These are phyloP conservation scores for Theileria equi DNA, from an alignment of 169 alveolate species.

Conservation along the genomic window DNA sequence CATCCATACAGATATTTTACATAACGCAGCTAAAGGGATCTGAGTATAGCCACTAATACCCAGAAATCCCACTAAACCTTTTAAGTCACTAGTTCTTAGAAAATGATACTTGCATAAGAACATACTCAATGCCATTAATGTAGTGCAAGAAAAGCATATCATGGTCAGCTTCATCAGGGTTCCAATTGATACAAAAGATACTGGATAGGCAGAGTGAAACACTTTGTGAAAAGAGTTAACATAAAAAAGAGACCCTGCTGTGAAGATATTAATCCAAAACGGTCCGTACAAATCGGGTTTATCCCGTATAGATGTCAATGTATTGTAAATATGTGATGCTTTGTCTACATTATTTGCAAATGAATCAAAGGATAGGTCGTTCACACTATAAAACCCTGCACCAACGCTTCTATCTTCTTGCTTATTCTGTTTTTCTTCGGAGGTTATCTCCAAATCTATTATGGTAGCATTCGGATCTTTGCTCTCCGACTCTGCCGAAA, in stretches of 20 bases:
- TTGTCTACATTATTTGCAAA: too few species aligned
- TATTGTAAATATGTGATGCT: neutral
- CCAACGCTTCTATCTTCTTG: too few species aligned
- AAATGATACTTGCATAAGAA: neutral
- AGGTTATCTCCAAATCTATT: too few species aligned
- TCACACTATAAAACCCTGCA: too few species aligned
- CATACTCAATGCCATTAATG: constrained; percentile 33
- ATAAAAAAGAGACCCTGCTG: constrained; percentile 30
- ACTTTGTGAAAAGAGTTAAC: constrained; percentile 3
- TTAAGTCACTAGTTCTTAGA: neutral
- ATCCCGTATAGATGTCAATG: constrained; percentile 30
- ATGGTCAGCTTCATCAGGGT: neutral
- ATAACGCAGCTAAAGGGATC: constrained; percentile 35
- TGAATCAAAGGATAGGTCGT: too few species aligned
- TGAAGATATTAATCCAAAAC: constrained; percentile 40
- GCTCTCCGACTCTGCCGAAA: too few species aligned
- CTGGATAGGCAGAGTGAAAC: neutral
- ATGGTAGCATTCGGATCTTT: too few species aligned
- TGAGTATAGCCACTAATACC: constrained; percentile 45
- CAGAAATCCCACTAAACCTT: constrained; percentile 1
- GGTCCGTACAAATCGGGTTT: constrained; percentile 48
- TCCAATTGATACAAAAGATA: constrained; percentile 7
- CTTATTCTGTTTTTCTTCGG: too few species aligned
- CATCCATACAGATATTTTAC: constrained; percentile 4
- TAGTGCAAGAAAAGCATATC: constrained; percentile 19